Percentiles rank a stretch among this genome's conserved stretches.
These are phyloP conservation scores for Brettanomyces sp. DNA, from an alignment of 805 yeast genomes.

Conservation along the genomic window DNA sequence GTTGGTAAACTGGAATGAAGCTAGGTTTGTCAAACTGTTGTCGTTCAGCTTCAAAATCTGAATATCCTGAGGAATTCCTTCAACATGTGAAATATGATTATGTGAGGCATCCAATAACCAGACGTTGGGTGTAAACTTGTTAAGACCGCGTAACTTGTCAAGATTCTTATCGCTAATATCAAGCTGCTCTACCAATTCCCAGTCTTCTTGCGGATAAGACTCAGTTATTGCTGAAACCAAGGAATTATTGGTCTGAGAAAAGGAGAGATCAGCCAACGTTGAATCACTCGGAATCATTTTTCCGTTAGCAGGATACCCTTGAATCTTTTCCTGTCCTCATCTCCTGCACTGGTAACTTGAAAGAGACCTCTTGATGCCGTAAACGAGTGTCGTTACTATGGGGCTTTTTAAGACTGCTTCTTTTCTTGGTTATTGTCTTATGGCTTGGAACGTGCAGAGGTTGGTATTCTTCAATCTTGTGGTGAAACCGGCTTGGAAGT, in stretches of 20 bases:
- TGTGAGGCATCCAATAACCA: conserved; percentile 29
- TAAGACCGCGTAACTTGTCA: conserved; percentile 34
- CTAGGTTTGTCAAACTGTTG: conserved; percentile 32
- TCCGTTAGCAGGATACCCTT: not conserved
- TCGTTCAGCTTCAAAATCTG: conserved; percentile 29
- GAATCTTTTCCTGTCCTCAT: not conserved
- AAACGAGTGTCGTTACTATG: not conserved
- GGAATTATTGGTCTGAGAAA: conserved; percentile 35
- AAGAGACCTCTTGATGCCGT: conserved; percentile 13
- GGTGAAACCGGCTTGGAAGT: not conserved
- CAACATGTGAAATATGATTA: conserved; percentile 33
- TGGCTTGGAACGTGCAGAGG: not conserved
- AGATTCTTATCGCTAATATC: conserved; percentile 26
- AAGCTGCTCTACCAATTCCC: conserved; percentile 34
- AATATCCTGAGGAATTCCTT: conserved; percentile 34
- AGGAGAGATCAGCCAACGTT: conserved; percentile 29
- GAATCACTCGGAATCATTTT: not conserved
- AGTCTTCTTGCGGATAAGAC: conserved; percentile 29
- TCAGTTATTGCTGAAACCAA: conserved; percentile 39
- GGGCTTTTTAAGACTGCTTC: not conserved
- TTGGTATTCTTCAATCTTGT: not conserved
- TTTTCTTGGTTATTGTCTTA: conserved; percentile 1
- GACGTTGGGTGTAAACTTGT: conserved; percentile 35
- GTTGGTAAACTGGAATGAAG: conserved; percentile 28
- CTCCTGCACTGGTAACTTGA: conserved; percentile 10